Evolutionary conservation across 495 filamentous ascomycete species (phyloP), one percentile per base, ranked within the genome.

Genomic region (Podospora pseudoanserina): DNA sequence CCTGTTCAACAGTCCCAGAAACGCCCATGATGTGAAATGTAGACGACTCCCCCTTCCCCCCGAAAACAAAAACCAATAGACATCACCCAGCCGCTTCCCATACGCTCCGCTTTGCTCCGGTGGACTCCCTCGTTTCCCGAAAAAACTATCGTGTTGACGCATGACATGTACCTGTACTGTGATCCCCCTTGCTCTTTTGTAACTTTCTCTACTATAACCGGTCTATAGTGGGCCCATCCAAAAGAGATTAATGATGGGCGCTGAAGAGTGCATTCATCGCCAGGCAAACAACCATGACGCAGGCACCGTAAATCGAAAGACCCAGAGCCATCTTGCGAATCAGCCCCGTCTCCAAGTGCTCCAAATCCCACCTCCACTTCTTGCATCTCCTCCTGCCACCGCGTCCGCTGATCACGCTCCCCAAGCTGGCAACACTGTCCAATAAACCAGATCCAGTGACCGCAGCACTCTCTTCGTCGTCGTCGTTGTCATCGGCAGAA

Each of bases 231-330:
- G 15, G 28, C 53, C 18, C 23, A 53, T 44, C 65, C 20, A 4
- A 20, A 58, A 20, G 54, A 57, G 18, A 19, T 63, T 63, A 63
- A 63, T 63, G 61, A 11, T 63, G 27, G 30, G 61, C 61, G 16
- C 30, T 20, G 34, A 77, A 73, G 28, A 79, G 73, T 0, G 64
- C 89, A 75, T 97, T 97, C 74, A 93, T 93, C 49, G 85, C 79
- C 72, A 99, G 79, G 75, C 94, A 98, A 56, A 93, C 87, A 9
- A 91, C 79, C 95, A 99, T 99, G 53, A 99, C 92, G 62, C 91
- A 75, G 5, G 90, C 65, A 9, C 95, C 95, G 79, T 98, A 99
- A 19, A 92, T 80, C 4, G 90, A 89, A 67, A 99, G 80, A 4
- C 81, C 89, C 27, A 98, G 78, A 65, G 92, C 89, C 64, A 92